Base-by-base conservation (phyloP, 495 filamentous ascomycete genomes). In the Melanomma pulvis-pyrius region DNA sequence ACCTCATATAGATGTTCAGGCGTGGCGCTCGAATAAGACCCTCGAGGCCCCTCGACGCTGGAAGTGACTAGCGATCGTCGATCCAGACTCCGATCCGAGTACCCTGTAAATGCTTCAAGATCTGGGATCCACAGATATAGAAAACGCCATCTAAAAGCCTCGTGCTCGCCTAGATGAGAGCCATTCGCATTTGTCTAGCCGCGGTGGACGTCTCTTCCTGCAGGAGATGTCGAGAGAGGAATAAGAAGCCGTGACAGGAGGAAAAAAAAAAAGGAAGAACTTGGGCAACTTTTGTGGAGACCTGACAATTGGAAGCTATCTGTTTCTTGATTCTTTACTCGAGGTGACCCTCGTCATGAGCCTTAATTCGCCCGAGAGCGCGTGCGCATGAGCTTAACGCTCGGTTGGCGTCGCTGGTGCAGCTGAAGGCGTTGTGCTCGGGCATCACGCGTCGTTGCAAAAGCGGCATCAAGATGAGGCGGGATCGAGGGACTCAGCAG, bases 401-500 rank as follows among this genome's bases (percentile, higher is more conserved):
- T 66, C 55, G 63, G 63, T 51, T 66, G 63, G 63, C 63, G 54
- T 34, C 22, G 0, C 15, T 15, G 21, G 8, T 50, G 63, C 41
- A 66, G 63, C 63, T 66, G 63, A 66, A n/a, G 63, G 62, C 62
- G 62, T 51, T 17, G 25, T 21, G 9, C 17, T 5, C 44, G 13
- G 21, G 54, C 55, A 66, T 60, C 56, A 65, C 63, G 63, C 64
- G 58, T 61, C 57, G 50, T 29, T 12, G n/a, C 49, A 61, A 57
- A 30, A n/a, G 21, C 29, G 32, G 44, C 22, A 44, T 48, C 54
- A 51, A 5, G 34, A 57, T 64, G 56, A 21, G 11, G 63, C 17
- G 24, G 22, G 24, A 46, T 53, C 26, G n/a, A 5, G 13, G 21
- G 63, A 26, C 1, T 28, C 22, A 25, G 3, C n/a, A 6, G 50